Evolutionary conservation across 176 grass and related monocot genomes (phyloP).

Genomic region (Avena insularis): DNA sequence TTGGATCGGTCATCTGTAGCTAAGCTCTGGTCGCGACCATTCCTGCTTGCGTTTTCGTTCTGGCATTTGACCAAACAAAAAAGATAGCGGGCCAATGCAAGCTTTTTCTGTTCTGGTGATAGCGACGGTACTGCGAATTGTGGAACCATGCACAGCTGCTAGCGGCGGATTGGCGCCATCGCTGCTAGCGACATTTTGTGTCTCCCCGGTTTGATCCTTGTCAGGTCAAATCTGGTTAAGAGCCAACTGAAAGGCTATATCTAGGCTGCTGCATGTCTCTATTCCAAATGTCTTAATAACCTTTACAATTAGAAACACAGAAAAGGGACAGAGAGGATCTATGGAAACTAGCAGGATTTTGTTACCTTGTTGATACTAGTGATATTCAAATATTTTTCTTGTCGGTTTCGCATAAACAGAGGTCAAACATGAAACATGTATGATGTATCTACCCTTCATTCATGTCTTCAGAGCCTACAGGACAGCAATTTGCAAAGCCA

Average conservation of each 20-base stretch:
- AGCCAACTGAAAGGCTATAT: background rate
- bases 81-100: background rate
- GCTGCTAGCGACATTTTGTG: background rate
- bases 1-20: background rate
- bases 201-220: background rate
- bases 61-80: background rate
- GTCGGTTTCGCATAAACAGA: background rate
- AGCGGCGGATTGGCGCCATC: background rate
- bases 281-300: background rate
- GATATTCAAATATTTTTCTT: background rate
- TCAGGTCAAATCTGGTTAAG: background rate
- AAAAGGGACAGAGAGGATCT: background rate
- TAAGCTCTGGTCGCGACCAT: background rate
- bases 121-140: background rate
- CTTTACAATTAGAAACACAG: background rate
- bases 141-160: background rate
- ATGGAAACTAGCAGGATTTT: background rate
- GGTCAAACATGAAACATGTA: background rate
- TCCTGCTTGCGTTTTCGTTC: background rate
- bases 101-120: background rate
- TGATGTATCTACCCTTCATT: constrained; percentile 40
- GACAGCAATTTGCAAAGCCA: constrained; percentile 95
- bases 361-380: background rate
- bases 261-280: background rate
- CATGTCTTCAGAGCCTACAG: constrained; percentile 76